Base-by-base conservation (phyloP, 1,284 basidiomycete species). In the Hypsizygus ulmarius region DNA sequence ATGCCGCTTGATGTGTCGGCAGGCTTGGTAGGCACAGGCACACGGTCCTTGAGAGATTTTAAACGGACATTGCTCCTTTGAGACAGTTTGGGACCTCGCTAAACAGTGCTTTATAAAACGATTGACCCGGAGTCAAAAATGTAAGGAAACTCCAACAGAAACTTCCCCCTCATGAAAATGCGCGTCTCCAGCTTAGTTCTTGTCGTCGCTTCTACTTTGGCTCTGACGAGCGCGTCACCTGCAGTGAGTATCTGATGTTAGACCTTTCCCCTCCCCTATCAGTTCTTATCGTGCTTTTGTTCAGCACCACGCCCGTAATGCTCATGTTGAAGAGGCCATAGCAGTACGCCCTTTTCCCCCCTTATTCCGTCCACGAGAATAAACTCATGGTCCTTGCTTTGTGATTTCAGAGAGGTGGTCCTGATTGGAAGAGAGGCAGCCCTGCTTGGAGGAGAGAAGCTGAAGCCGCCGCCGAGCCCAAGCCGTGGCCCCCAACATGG, bases 161-260 rank as follows among this genome's bases (percentile, higher is more conserved):
- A 25, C 33, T 33, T 34, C 37, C 51, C 21, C 33, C 15, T 14
- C 7, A 5, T 30, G 32, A 47, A 47, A 11, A 54, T 54, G 52
- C 52, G 49, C 37, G 36, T 51, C 33, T 14, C 47, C 39, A 37
- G 49, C 36, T 8, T 54, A 12, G 29, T 54, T 14, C 29, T 64
- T 30, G 35, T 59, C 34, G 56, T 58, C n/a, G 59, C 59, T 11
- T 50, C 62, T 32, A 41, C 54, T 29, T 36, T 55, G 36, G 48
- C 55, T 35, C 42, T 58, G 12, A 54, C 56, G 18, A 40, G 45
- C 29, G 63, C 59, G 27, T 50, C 50, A 14, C 56, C 52, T 29
- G 43, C 58, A 41, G 61, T 64, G 41, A 59, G 62, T 52, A 28
- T 40, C 28, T 15, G n/a, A 33, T 45, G 15, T 38, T 46, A 5